Base-by-base conservation (phyloP, 2,329 filamentous ascomycete genomes). In the Phyllosticta citrichinensis region DNA sequence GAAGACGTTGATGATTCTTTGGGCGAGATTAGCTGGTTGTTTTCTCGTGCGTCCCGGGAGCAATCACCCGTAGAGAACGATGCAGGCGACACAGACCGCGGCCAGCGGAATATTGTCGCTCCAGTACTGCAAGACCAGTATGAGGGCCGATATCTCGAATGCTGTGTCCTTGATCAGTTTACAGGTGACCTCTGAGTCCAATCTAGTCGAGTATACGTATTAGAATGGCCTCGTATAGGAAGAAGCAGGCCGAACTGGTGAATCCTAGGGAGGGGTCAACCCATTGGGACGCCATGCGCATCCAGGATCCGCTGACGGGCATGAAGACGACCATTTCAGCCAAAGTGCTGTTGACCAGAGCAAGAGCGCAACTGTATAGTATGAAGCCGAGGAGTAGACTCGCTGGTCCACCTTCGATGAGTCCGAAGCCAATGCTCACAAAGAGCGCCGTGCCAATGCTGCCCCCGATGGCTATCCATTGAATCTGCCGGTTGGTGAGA, bases 251-350 rank as follows among this genome's bases (percentile, higher is more conserved):
- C 79, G 33, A 22, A 22, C 71, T 75, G 62, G 75, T 74, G 66
- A 87, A 86, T 35, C 84, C 84, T 20, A 83, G 75, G 10, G 84
- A 78, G n/a, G 87, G 84, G 69, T 87, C 85, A 10, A 83, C 82
- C 81, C 83, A 87, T 65, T 83, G 77, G 27, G 84, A 83, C 4
- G 83, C 83, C 67, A 87, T 77, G 63, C 85, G 83, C 64, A 87
- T 81, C 68, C 86, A 87, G 2, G 82, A 82, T 64, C 84, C 84
- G 52, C 78, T 80, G 55, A 87, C 79, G 24, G 85, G 85, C 77
- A 85, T 83, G 64, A 81, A 81, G 47, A 79, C 77, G 30, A 76
- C 80, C 84, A 87, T 87, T 70, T 87, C 85, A 9, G 85, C 84
- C 62, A 66, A 30, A 11, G 62, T 64, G 68, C 86, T 87, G 77